phyloP scores from a whole-genome alignment of 2,329 filamentous ascomycete genomes.

The Bimuria novae-zelandiae region DNA sequence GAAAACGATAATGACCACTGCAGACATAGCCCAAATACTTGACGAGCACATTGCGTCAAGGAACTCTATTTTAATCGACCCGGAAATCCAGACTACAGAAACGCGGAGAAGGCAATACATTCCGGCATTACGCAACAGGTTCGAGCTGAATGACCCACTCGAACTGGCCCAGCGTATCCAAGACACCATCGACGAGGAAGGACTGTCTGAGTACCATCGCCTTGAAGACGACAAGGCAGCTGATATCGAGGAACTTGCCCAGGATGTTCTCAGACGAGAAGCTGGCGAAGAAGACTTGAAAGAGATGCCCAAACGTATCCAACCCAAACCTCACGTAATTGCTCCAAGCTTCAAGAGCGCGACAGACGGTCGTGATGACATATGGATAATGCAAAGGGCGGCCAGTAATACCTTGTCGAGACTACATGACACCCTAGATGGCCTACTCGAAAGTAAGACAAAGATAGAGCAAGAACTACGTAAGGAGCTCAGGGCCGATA shows the following conservation, averaged over 20 bases:
- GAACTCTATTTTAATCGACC: constrained; percentile 16
- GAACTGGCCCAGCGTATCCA: constrained; percentile 73
- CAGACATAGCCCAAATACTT: constrained; percentile 60
- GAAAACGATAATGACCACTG: constrained; percentile 76
- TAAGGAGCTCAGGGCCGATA: constrained; percentile 54
- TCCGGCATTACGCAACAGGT: constrained; percentile 57
- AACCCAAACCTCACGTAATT: constrained; percentile 41
- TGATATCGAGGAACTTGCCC: constrained; percentile 73
- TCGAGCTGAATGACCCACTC: constrained; percentile 69
- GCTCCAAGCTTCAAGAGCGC: constrained; percentile 38
- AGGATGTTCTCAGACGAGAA: constrained; percentile 67
- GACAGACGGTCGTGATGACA: constrained; percentile 52
- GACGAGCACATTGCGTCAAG: constrained; percentile 27
- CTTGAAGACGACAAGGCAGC: constrained; percentile 73
- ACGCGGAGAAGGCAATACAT: constrained; percentile 33
- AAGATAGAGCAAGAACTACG: constrained; percentile 66
- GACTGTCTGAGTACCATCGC: constrained; percentile 78
- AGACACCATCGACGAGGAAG: constrained; percentile 88
- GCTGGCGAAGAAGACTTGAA: constrained; percentile 65
- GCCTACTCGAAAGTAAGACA: constrained; percentile 64
- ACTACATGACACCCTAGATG: constrained; percentile 70
- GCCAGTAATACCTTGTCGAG: constrained; percentile 69
- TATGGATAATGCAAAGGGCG: constrained; percentile 66
- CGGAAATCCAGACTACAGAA: constrained; percentile 14
- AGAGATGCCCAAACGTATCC: constrained; percentile 42